Base-by-base conservation (phyloP, 2,329 filamentous ascomycete species). In the Neonectria magnoliae region DNA sequence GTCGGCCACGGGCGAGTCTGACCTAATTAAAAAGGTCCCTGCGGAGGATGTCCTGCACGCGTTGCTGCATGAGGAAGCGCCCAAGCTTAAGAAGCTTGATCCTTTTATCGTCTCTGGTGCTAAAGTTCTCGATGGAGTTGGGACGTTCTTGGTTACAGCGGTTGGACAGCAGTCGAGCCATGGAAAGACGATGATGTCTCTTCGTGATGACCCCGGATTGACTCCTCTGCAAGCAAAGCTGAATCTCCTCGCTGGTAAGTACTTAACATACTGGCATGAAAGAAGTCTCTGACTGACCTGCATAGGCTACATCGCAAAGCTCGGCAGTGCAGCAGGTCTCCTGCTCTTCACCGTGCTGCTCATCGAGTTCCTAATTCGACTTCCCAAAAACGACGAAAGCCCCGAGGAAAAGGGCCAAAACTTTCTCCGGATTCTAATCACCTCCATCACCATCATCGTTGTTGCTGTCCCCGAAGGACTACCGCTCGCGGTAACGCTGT, bases 291-390 rank as follows among this genome's bases (percentile, higher is more conserved):
- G 25, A 25, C 25, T 42, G 38, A 42, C 38, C 14, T 11, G n/a
- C 14, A 16, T 25, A 71, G 69, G 69, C 11, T 71, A 71, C 14
- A 80, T 79, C 45, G 78, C 78, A 13, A 79, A 77, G 65, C 68
- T 78, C 4, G 86, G 85, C 25, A 88, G 90, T 70, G 87, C 87
- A 56, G 89, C 92, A 22, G 92, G 91, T 59, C 79, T 91, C 10
- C 78, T 94, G 2, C 83, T 95, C 14, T 95, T 95, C 75, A 79
- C 93, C 56, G 90, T 94, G n/a, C 82, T 94, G 4, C 87, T 94
- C 71, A 92, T 95, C 81, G 89, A 92, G 71, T 94, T 94, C 75
- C 81, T 93, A 16, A 89, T 85, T 44, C 78, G 83, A 14, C 83
- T 94, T 2, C 84, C 85, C 13, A 72, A 79, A 22, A 88, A 86